Evolutionary conservation across 106 monocot genomes (phyloP).

Genomic region (Allium fistulosum): DNA sequence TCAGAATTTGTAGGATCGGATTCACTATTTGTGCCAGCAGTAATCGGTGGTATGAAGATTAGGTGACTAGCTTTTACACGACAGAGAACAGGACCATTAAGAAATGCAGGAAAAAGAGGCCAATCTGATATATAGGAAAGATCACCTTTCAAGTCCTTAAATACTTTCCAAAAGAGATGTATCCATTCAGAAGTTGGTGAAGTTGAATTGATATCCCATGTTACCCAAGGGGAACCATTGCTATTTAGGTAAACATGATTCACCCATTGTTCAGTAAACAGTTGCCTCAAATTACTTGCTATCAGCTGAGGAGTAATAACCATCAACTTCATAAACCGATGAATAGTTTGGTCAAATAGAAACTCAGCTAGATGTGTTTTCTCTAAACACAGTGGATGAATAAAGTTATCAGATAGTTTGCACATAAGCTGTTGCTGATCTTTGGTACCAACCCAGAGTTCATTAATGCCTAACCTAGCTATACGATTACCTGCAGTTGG

Average conservation of each 20-base stretch:
- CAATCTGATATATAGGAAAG: conserved; percentile 76
- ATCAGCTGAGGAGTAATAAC: conserved; percentile 44
- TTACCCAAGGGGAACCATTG: conserved; percentile 55
- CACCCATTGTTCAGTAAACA: conserved; percentile 69
- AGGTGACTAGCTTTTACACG: conserved; percentile 55
- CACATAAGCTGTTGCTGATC: conserved; percentile 82
- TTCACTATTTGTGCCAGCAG: conserved; percentile 10
- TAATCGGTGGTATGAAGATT: conserved; percentile 63
- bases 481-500: conserved; percentile 70
- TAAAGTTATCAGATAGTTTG: conserved; percentile 61
- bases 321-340: conserved; percentile 48
- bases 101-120: conserved; percentile 86
- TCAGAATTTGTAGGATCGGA: conserved; percentile 15
- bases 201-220: conserved; percentile 50
- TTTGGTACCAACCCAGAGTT: conserved; percentile 81
- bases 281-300: conserved; percentile 48
- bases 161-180: conserved; percentile 76
- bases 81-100: conserved; percentile 54
- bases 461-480: conserved; percentile 52
- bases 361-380: conserved; percentile 34
- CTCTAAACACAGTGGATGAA: conserved; percentile 66
- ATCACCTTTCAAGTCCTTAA: conserved; percentile 47
- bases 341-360: conserved; percentile 38
- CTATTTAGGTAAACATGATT: conserved; percentile 26
- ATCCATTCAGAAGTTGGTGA: conserved; percentile 70